These are phyloP conservation scores for Penicillium brasilianum DNA, from an alignment of 2,329 filamentous ascomycete genomes.

Conservation along the genomic window DNA sequence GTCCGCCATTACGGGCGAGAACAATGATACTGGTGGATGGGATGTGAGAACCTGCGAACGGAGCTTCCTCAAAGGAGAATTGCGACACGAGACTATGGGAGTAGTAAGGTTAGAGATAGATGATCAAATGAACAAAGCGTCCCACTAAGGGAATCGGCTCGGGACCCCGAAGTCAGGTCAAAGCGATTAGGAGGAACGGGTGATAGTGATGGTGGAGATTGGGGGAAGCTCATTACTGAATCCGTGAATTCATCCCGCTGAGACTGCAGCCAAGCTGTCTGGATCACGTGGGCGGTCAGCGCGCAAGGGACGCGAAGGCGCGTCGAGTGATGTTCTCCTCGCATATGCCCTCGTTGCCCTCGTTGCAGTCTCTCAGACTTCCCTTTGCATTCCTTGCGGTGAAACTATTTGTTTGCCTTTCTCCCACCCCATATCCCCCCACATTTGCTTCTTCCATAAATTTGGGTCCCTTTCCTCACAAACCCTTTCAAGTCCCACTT, in stretches of 20 bases:
- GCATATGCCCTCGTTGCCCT: constrained; percentile 10
- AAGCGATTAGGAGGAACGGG: background rate
- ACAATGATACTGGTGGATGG: constrained; percentile 10
- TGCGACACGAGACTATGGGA: constrained; percentile 4
- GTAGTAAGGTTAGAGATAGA: constrained; percentile 4
- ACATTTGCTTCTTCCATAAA: constrained; percentile 23
- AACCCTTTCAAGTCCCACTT: constrained; percentile 6
- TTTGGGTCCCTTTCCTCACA: constrained; percentile 12
- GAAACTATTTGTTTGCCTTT: constrained; percentile 30
- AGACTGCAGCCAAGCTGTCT: constrained; percentile 30
- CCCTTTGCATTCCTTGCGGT: constrained; percentile 32
- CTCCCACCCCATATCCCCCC: constrained; percentile 8
- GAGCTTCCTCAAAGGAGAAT: constrained; percentile 3
- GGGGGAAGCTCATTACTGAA: constrained; percentile 5
- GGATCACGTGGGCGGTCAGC: constrained; percentile 42
- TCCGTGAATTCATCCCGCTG: constrained; percentile 19
- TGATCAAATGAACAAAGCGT: background rate
- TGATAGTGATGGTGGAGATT: background rate
- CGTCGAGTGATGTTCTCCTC: constrained; percentile 30
- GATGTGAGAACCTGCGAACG: background rate
- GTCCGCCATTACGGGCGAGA: constrained; percentile 52
- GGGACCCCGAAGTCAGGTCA: background rate
- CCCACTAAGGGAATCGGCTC: background rate
- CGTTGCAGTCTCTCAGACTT: constrained; percentile 15
- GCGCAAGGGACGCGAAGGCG: constrained; percentile 38